Percentiles rank a stretch among this genome's conserved stretches.
Evolutionary conservation across 2,329 filamentous ascomycete genomes (phyloP).

Genomic region (Annulohypoxylon truncatum): DNA sequence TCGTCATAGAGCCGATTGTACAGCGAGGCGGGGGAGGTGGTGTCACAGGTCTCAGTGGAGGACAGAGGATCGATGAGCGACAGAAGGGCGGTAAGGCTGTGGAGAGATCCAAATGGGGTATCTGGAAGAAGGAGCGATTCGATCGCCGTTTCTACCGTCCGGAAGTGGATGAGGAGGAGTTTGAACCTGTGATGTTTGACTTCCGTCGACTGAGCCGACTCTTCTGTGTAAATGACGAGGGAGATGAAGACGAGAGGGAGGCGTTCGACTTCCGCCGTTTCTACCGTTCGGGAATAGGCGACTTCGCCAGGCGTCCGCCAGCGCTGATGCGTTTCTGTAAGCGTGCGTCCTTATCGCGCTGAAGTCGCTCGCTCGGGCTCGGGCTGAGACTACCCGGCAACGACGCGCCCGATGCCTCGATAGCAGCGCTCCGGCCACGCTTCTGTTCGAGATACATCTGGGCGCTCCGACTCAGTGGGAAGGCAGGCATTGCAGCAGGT

Average conservation of each 20-base stretch:
- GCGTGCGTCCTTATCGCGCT: constrained; percentile 72
- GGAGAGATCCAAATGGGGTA: constrained; percentile 46
- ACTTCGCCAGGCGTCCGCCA: constrained; percentile 76
- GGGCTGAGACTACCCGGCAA: constrained; percentile 62
- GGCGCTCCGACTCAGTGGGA: constrained; percentile 84
- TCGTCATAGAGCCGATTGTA: constrained; percentile 38
- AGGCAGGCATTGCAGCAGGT: constrained; percentile 78
- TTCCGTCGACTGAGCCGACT: constrained; percentile 41
- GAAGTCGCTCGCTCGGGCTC: constrained; percentile 59
- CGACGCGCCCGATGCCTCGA: constrained; percentile 57
- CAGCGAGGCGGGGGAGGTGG: constrained; percentile 33
- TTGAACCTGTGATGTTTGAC: constrained; percentile 41
- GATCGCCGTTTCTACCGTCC: constrained; percentile 52
- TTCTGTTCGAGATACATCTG: constrained; percentile 88
- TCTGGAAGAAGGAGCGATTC: constrained; percentile 47
- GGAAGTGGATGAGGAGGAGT: constrained; percentile 46
- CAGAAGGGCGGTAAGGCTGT: constrained; percentile 40
- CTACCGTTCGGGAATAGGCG: constrained; percentile 68
- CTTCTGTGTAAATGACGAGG: constrained; percentile 34
- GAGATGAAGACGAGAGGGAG: constrained; percentile 40
- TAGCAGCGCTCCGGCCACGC: constrained; percentile 60
- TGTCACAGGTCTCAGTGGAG: constrained; percentile 29
- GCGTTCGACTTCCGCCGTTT: constrained; percentile 50
- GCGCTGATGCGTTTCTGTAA: constrained; percentile 84
- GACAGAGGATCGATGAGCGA: constrained; percentile 43